Evolutionary conservation across 1,284 basidiomycete species (phyloP), one percentile per base, ranked within the genome.

Genomic region (Apiotrichum gracile): DNA sequence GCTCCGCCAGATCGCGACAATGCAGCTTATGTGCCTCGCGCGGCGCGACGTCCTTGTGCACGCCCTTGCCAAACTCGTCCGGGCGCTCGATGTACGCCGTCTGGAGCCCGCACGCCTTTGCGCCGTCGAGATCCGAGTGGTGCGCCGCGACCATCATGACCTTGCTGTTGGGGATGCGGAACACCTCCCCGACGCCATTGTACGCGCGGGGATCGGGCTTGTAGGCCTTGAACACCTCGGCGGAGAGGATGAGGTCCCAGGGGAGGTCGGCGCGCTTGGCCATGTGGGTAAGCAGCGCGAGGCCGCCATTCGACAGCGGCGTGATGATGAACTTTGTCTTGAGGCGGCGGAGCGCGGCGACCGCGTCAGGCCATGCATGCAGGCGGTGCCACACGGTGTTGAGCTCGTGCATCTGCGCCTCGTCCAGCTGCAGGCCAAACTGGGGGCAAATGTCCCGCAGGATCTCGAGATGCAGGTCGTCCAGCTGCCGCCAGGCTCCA

Each of bases 111-210:
- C 43, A 38, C 27, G 47, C 51, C 44, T 53, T 47, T 22, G 55
- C 55, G 19, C 43, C 55, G 27, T 57, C 55, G 5, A 57, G 47
- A 21, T 57, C 55, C 27, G n/a, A 13, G 8, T 57, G 51, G 27
- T 57, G 55, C 34, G 55, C 33, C 5, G 55, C 55, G 14, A 57
- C 48, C 51, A 57, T 46, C 55, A 57, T 57, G 33, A 57, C 55
- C n/a, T 41, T 22, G 22, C 17, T 38, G 3, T 25, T 19, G 10
- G 22, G 44, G 4, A 57, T 44, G n/a, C 31, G 47, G 4, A 57
- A n/a, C 16, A 57, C 33, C n/a, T 34, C 17, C 19, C 38, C 55
- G 3, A 53, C 55, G 26, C 55, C 55, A 4, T 17, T 24, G 40
- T 57, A 57, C 22, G 33, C 31, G 9, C 45, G 39, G 10, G 17